Base-by-base conservation (phyloP, 768 basidiomycete species). In the Galerina marginata region DNA sequence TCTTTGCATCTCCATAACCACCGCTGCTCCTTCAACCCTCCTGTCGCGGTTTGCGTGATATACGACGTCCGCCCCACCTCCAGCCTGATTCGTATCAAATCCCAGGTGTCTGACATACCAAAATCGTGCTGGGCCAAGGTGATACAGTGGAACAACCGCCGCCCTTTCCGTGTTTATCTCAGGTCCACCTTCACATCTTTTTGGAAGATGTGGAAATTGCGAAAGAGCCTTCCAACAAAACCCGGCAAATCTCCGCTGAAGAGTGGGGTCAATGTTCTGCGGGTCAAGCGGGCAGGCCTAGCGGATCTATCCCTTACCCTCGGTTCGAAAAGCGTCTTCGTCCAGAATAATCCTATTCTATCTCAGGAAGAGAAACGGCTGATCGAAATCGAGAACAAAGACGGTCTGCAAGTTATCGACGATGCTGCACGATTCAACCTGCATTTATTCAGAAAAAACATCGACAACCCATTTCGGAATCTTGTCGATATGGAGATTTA, bases 1-100 rank as follows among this genome's bases (percentile, higher is more conserved):
- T 81, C 80, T 42, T 47, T 90, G 20, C 87, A 90, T 67, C 74
- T 79, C 20, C 87, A 90, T 69, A 89, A 90, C 69, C 78, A 78
- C 61, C 74, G 74, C n/a, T 82, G 82, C 20, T 88, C 88, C 6
- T 72, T 75, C 49, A 90, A 90, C 62, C 82, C 84, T 1, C 57
- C 78, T 16, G 71, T 88, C 11, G 84, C 82, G 25, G 78, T 67
- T 38, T 79, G 82, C n/a, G 73, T 81, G 36, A 86, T 83, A 36
- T 75, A 76, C 36, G 81, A 84, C 51, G 82, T 87, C 4, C 76
- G 84, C 53, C 74, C 86, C 3, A 86, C 87, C 2, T 88, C 83
- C 83, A 88, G 81, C 56, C 74, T 82, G 50, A 83, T 83, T 46
- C 76, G 76, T 60, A 67, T 78, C 43, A 81, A 78, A 64, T 72